Evolutionary conservation across 352 stramenopile genomes (phyloP), one percentile per base, ranked within the genome.

Genomic region (Peronospora belbahrii): DNA sequence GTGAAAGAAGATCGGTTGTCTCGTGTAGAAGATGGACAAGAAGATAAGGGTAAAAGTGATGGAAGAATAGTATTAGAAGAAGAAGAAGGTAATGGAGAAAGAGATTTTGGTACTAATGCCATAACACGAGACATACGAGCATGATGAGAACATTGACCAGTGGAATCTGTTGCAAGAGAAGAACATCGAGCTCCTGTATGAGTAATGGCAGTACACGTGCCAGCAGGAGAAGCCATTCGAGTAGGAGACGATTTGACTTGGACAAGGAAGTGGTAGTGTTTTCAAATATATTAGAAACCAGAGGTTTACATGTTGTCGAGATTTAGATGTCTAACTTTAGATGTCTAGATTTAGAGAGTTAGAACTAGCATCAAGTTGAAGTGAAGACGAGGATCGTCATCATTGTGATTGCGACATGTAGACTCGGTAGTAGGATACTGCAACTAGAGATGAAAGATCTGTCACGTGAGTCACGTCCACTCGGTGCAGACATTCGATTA

Each of bases 41-140:
- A 52, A 11, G 42, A 66, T 1, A 41, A 52, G 2, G 48, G 32
- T 9, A 52, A 66, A 6, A n/a, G 8, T 2, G 27, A 31, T 9
- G 27, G 27, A 31, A 1, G 10, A 10, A 28, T 6, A 15, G 19
- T 7, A 7, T 27, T 27, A 7, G 23, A 7, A 27, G 5, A 1
- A 1, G 3, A 6, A 6, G 23, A n/a, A 27, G 23, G 23, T 7
- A 7, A 27, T 27, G 23, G 23, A 10, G 17, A 17, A 10, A 28
- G 19, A 15, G 35, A 37, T 53, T 87, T 88, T 24, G 81, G 77
- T 4, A 75, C 82, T 10, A 93, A 57, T 25, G 78, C 77, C 74
- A 93, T 82, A 35, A 90, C 59, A 18, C 82, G 76, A 28, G 77
- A 71, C 62, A 93, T 85, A 7, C 82, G 76, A 43, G 72, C 68